These are phyloP conservation scores for Dalechampia spathulata DNA, from an alignment of 441 rosid species.

Conservation along the genomic window DNA sequence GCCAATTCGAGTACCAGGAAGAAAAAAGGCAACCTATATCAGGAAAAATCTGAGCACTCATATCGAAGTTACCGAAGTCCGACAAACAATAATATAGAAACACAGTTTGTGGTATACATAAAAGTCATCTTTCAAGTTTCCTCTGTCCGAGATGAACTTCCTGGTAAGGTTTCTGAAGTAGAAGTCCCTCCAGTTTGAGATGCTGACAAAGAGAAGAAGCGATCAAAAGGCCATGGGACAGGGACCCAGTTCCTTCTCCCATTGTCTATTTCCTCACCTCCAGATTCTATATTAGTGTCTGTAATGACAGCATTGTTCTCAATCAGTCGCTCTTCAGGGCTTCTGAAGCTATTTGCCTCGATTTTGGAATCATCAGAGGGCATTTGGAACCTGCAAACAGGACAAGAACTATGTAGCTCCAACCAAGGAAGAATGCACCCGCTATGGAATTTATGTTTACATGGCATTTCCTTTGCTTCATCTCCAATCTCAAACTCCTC, in stretches of 20 bases:
- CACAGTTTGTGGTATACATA: too few relatives aligned
- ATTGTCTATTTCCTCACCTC: slow-evolving; percentile 12
- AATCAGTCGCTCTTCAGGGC: too few relatives aligned
- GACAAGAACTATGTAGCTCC: slow-evolving; percentile 71
- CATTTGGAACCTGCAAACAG: slow-evolving; percentile 65
- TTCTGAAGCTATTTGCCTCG: slow-evolving; percentile 25
- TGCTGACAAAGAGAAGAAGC: slow-evolving; percentile 27
- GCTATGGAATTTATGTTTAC: slow-evolving; percentile 59
- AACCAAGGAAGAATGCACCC: slow-evolving; percentile 80
- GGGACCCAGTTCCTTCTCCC: slow-evolving; percentile 28
- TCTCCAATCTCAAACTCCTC: slow-evolving; percentile 45
- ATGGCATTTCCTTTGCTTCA: slow-evolving; percentile 66
- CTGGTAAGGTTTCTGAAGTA: slow-evolving; percentile 9
- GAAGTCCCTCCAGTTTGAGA: slow-evolving; percentile 21
- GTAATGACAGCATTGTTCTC: too few relatives aligned
- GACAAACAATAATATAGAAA: too few relatives aligned
- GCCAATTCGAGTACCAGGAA: too few relatives aligned
- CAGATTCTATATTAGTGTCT: slow-evolving; percentile 10
- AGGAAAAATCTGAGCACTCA: too few relatives aligned
- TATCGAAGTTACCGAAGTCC: too few relatives aligned
- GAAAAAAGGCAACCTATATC: too few relatives aligned
- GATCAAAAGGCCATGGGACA: slow-evolving; percentile 32
- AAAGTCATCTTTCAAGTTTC: slow-evolving; percentile 11
- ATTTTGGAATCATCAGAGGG: slow-evolving; percentile 46
- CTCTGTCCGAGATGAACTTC: slow-evolving; percentile 19